Evolutionary conservation across 805 yeast species (phyloP).

Genomic region (Saturnispora saitoi): DNA sequence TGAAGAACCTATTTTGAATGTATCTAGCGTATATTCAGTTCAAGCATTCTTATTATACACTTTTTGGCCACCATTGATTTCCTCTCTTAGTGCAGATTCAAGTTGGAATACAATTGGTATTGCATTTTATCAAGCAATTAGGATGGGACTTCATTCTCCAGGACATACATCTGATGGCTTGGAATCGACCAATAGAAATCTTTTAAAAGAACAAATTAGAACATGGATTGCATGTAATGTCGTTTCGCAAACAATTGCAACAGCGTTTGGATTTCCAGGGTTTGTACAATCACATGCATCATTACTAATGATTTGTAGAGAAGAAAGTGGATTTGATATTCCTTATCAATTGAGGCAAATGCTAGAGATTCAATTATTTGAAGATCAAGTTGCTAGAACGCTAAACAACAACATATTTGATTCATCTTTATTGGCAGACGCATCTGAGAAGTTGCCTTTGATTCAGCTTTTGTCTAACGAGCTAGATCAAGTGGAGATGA

Average conservation of each 20-base stretch:
- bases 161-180: constrained; percentile 46
- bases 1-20: constrained; percentile 77
- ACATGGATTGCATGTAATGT: constrained; percentile 95
- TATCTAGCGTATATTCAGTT: constrained; percentile 86
- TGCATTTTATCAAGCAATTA: constrained; percentile 85
- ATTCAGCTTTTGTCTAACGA: constrained; percentile 62
- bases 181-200: constrained; percentile 35
- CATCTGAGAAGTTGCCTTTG: constrained; percentile 67
- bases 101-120: constrained; percentile 94
- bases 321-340: constrained; percentile 36
- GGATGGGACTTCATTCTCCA: constrained; percentile 85
- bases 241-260: constrained; percentile 82
- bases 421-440: constrained; percentile 54
- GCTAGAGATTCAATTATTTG: constrained; percentile 78
- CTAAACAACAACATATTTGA: constrained; percentile 64
- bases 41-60: constrained; percentile 87
- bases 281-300: constrained; percentile 79
- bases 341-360: constrained; percentile 61
- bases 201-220: constrained; percentile 66
- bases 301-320: constrained; percentile 44
- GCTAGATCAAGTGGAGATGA: constrained; percentile 66
- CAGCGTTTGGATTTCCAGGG: constrained; percentile 92
- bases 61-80: constrained; percentile 93
- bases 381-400: constrained; percentile 74
- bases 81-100: constrained; percentile 90